Evolutionary conservation across 106 monocot species (phyloP).

Genomic region (Xerophyta viscosa): DNA sequence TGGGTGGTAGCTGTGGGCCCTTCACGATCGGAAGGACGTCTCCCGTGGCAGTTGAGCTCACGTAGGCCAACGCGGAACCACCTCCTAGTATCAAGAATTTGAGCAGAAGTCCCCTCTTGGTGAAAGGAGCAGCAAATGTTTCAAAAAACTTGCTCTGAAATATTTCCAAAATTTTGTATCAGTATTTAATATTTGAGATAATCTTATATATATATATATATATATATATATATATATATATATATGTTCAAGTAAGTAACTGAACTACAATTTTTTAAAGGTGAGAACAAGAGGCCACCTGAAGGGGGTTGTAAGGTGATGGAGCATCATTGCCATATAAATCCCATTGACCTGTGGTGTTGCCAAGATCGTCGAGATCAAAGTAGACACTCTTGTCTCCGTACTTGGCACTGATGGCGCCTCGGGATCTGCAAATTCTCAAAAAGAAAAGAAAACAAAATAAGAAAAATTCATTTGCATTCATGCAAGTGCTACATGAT

Average conservation of each 20-base stretch:
- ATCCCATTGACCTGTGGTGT: slow-evolving; percentile 99
- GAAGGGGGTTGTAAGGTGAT: slow-evolving; percentile 87
- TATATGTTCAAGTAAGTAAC: too few relatives aligned
- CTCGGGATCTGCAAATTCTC: slow-evolving; percentile 2
- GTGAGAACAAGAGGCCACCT: too few relatives aligned
- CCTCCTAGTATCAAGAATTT: slow-evolving; percentile 86
- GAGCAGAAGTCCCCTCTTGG: slow-evolving; percentile 81
- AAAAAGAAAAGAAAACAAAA: background rate
- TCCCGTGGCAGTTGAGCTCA: slow-evolving; percentile 51
- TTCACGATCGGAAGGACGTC: slow-evolving; percentile 91
- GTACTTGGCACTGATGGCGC: slow-evolving; percentile 59
- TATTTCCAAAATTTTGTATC: too few relatives aligned
- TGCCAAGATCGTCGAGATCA: slow-evolving; percentile 80
- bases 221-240: too few relatives aligned
- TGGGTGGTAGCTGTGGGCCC: slow-evolving; percentile 78
- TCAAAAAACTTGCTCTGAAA: slow-evolving; percentile 99
- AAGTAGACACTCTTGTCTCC: slow-evolving; percentile 98
- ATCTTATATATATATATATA: too few relatives aligned
- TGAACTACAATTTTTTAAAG: too few relatives aligned
- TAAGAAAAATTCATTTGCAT: background rate
- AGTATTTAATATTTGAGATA: too few relatives aligned
- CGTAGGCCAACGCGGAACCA: slow-evolving; percentile 54
- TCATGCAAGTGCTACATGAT: too few relatives aligned
- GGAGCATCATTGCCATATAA: slow-evolving; percentile 87
- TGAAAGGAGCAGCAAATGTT: slow-evolving; percentile 87